Base-by-base conservation (phyloP, 495 filamentous ascomycete genomes). In the Filosporella fistucella region DNA sequence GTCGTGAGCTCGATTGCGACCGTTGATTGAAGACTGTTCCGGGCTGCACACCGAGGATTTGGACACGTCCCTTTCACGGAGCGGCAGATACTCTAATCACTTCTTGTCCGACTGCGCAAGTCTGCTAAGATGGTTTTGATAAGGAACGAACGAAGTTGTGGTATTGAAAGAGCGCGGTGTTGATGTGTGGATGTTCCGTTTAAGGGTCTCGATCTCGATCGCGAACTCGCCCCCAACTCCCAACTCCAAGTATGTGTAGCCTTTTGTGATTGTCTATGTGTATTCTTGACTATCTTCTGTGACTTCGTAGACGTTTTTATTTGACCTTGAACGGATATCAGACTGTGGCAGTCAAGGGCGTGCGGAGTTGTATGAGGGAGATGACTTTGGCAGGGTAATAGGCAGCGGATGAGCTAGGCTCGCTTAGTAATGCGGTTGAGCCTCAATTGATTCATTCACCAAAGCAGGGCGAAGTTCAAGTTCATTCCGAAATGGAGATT, bases 281-380 rank as follows among this genome's bases (percentile, higher is more conserved):
- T n/a, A n/a, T 21, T 40, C 16, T 20, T 47, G 25, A 45, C 38
- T 40, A 45, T 42, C 23, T 45, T n/a, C 32, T 40, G 16, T 28
- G 14, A 45, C 24, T 46, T 42, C 42, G 46, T 42, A 47, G 47
- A 49, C 28, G 25, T 7, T 36, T 42, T 56, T 48, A 42, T 34
- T 33, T 38, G 44, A 43, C 22, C 33, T 23, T 34, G 39, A 25
- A n/a, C 14, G 6, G 30, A 24, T 20, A 35, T 14, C 38, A 40
- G 49, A 45, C 37, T 10, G 7, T 37, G 13, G 45, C 44, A 17
- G 56, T 59, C 56, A 41, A 16, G 35, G n/a, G 42, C 30, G 4
- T 29, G 48, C 38, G 56, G 46, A 47, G 49, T 39, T 55, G 52
- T 50, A 50, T 17, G 26, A 30, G 47, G 25, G 23, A 49, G 51